Conservation (phyloP, 306 rosid genomes). For the Glycine tomentella region DNA sequence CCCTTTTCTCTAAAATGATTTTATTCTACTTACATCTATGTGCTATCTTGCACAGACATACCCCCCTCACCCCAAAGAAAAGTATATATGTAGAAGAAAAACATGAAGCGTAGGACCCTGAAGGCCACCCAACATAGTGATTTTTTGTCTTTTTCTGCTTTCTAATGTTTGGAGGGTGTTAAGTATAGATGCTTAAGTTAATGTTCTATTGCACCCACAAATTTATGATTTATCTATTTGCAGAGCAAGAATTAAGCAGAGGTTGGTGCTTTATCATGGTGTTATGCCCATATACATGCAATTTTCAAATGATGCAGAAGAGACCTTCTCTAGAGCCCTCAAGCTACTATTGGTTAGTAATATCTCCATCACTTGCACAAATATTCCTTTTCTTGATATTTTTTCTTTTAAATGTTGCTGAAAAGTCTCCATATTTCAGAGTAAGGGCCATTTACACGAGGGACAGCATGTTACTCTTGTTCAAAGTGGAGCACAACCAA, state of each 20-base stretch:
- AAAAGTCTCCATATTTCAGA: conserved; percentile 57
- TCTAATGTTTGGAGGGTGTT: conserved; percentile 6
- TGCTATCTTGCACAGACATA: no score
- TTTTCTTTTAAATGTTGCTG: conserved; percentile 29
- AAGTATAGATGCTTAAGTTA: conserved; percentile 17
- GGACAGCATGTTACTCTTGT: conserved; percentile 85
- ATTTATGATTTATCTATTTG: conserved; percentile 41
- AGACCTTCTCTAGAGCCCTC: conserved; percentile 87
- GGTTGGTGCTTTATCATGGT: conserved; percentile 80
- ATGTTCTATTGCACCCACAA: conserved; percentile 6
- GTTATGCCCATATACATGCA: conserved; percentile 86
- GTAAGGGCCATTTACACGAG: conserved; percentile 67
- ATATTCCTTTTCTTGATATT: conserved; percentile 26
- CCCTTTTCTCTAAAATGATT: neutral
- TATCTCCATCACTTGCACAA: conserved; percentile 12
- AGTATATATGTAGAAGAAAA: neutral
- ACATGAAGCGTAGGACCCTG: neutral
- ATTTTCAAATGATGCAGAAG: conserved; percentile 87
- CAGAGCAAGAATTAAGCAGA: conserved; percentile 87
- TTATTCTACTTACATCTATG: neutral
- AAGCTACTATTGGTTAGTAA: conserved; percentile 74
- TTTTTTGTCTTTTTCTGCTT: conserved; percentile 9
- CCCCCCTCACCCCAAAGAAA: neutral
- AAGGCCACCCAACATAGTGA: neutral
- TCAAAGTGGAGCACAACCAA: conserved; percentile 97